phyloP scores from a whole-genome alignment of 257 asterid genomes.

The Scutellaria galericulata region DNA sequence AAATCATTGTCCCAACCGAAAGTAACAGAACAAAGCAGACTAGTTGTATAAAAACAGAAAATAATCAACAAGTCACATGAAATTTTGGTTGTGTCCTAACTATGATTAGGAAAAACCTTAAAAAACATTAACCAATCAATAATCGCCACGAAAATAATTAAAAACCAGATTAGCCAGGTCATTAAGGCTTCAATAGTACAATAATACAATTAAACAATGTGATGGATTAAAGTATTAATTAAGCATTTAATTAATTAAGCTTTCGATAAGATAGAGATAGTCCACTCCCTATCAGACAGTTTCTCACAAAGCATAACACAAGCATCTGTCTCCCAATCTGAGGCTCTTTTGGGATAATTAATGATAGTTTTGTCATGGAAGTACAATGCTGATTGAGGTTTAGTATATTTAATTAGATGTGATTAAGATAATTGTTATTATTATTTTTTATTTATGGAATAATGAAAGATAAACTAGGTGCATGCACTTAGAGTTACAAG shows the following conservation, averaged over 20 bases:
- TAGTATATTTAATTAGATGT: conserved; percentile 22
- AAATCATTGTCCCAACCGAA: conserved; percentile 36
- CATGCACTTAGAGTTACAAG: conserved; percentile 53
- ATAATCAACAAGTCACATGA: conserved; percentile 39
- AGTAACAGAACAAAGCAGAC: conserved; percentile 36
- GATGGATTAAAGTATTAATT: not conserved
- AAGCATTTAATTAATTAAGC: not conserved
- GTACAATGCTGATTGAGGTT: conserved; percentile 20
- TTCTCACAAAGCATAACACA: conserved; percentile 31
- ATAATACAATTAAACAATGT: not conserved
- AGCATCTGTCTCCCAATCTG: conserved; percentile 42
- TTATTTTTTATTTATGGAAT: conserved; percentile 21
- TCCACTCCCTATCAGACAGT: conserved; percentile 38
- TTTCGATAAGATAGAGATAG: conserved; percentile 29
- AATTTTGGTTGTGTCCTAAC: conserved; percentile 34
- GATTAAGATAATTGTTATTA: conserved; percentile 11
- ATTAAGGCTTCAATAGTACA: conserved; percentile 22
- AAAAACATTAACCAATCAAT: conserved; percentile 32
- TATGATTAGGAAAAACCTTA: conserved; percentile 27
- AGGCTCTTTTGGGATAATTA: conserved; percentile 29
- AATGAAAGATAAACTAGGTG: conserved; percentile 43
- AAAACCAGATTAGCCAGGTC: conserved; percentile 27
- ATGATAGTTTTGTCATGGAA: conserved; percentile 33
- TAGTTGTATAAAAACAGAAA: conserved; percentile 10
- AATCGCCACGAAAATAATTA: conserved; percentile 37